These are phyloP conservation scores for Hyaloperonospora brassicae DNA, from an alignment of 352 stramenopile species.

Conservation along the genomic window DNA sequence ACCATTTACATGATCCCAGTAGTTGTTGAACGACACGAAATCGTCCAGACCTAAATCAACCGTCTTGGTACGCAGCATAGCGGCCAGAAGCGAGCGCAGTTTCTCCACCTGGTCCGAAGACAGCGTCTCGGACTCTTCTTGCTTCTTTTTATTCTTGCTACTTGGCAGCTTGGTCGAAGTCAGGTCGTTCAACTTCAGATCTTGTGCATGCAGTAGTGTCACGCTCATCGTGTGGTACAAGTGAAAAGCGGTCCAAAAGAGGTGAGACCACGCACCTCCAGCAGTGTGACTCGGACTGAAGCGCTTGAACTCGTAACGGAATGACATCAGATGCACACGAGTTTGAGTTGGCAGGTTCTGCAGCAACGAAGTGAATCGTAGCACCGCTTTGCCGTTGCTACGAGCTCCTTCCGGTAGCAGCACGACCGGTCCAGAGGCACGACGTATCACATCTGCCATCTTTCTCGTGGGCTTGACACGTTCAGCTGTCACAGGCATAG, in stretches of 20 bases:
- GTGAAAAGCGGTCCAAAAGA: conserved; percentile 63
- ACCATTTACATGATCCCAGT: conserved; percentile 71
- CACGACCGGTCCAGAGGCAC: conserved; percentile 53
- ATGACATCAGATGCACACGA: conserved; percentile 62
- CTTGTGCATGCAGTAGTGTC: conserved; percentile 51
- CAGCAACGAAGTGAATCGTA: conserved; percentile 62
- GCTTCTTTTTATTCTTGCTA: conserved; percentile 21
- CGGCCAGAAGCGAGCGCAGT: conserved; percentile 49
- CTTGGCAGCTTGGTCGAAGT: conserved; percentile 16
- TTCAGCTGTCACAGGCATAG: conserved; percentile 32
- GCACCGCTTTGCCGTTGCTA: conserved; percentile 72
- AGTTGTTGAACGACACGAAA: conserved; percentile 76
- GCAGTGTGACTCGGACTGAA: conserved; percentile 70
- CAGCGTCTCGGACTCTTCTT: conserved; percentile 28
- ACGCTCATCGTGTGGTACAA: conserved; percentile 60
- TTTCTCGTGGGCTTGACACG: conserved; percentile 43
- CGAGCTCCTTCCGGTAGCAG: conserved; percentile 69
- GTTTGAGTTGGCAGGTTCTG: conserved; percentile 45
- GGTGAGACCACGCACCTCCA: conserved; percentile 43
- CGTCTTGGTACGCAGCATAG: conserved; percentile 75
- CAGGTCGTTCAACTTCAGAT: conserved; percentile 47
- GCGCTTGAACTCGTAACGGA: conserved; percentile 71
- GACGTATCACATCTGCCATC: conserved; percentile 59
- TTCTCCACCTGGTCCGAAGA: conserved; percentile 51
- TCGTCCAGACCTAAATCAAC: conserved; percentile 61